phyloP scores from a whole-genome alignment of 768 basidiomycete genomes.

The Amanita inopinata region DNA sequence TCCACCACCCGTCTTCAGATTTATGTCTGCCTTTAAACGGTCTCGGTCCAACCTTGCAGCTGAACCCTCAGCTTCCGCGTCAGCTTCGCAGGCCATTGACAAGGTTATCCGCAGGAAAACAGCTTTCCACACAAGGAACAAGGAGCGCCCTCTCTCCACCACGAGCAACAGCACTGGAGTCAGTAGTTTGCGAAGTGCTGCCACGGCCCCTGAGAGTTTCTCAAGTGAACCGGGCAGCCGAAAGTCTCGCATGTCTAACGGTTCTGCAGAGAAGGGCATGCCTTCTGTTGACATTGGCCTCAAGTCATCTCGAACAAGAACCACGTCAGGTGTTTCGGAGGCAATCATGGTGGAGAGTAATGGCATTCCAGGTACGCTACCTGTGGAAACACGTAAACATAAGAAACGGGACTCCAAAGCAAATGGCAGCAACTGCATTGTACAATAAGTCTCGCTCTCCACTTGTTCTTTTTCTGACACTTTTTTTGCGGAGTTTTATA shows the following conservation, averaged over 20 bases:
- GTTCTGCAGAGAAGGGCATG: constrained; percentile 7
- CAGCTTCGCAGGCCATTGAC: constrained; percentile 18
- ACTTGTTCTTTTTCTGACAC: constrained; percentile 6
- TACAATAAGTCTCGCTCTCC: constrained; percentile 28
- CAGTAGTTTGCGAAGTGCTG: constrained; percentile 51
- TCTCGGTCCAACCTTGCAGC: constrained; percentile 50
- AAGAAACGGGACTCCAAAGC: constrained; percentile 32
- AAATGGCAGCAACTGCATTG: constrained; percentile 33
- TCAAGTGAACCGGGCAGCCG: constrained; percentile 22
- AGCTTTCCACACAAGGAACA: constrained; percentile 23
- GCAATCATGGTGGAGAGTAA: not conserved
- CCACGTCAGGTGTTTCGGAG: constrained; percentile 17
- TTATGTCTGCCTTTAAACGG: constrained; percentile 54
- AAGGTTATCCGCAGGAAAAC: constrained; percentile 4
- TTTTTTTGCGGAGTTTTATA: not conserved
- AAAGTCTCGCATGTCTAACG: constrained; percentile 12
- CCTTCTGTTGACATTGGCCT: constrained; percentile 1
- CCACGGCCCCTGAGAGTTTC: constrained; percentile 37
- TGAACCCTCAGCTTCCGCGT: constrained; percentile 24
- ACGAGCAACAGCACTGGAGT: constrained; percentile 49
- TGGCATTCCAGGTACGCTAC: constrained; percentile 27
- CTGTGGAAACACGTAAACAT: constrained; percentile 22
- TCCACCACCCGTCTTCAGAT: constrained; percentile 53
- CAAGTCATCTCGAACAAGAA: constrained; percentile 23
- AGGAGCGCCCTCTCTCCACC: constrained; percentile 47